A percentile compares a stretch with the other conserved stretches of the same genome.
These are phyloP conservation scores for Hippophae gyantsensis DNA, from an alignment of 306 rosid genomes.

Conservation along the genomic window DNA sequence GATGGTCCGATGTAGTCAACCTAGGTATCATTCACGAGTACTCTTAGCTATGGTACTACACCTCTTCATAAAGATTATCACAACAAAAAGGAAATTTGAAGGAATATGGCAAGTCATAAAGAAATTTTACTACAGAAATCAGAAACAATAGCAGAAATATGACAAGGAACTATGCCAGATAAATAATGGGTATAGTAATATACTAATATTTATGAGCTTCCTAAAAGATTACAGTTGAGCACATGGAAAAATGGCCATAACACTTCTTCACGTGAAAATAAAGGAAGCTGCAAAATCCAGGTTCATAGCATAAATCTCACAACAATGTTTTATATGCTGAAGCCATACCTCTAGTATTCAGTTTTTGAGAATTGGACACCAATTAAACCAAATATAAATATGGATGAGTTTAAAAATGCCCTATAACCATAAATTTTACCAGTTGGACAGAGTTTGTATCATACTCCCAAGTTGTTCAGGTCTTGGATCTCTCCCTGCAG, in stretches of 20 bases:
- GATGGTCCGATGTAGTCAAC: conserved; percentile 71
- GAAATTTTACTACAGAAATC: too few relatives aligned
- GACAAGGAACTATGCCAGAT: conserved; percentile 5
- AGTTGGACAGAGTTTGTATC: conserved; percentile 82
- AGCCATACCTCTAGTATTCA: conserved; percentile 2
- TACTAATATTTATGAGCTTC: neutral
- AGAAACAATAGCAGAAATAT: neutral
- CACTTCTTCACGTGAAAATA: neutral
- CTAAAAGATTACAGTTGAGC: neutral
- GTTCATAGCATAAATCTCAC: neutral
- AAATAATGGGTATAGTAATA: neutral
- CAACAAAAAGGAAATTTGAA: conserved; percentile 10
- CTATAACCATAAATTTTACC: conserved; percentile 41
- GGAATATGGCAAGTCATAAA: neutral
- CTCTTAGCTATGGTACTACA: neutral
- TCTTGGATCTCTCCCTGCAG: conserved; percentile 94
- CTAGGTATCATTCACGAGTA: conserved; percentile 34
- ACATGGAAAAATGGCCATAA: neutral
- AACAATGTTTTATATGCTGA: neutral
- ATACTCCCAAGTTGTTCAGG: conserved; percentile 87
- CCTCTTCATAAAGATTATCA: conserved; percentile 1
- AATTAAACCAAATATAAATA: neutral
- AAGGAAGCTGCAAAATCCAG: neutral
- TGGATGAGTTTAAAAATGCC: neutral
- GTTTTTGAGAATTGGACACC: conserved; percentile 3